phyloP scores from a whole-genome alignment of 2,329 filamentous ascomycete genomes.

The Hirsutella rhossiliensis region DNA sequence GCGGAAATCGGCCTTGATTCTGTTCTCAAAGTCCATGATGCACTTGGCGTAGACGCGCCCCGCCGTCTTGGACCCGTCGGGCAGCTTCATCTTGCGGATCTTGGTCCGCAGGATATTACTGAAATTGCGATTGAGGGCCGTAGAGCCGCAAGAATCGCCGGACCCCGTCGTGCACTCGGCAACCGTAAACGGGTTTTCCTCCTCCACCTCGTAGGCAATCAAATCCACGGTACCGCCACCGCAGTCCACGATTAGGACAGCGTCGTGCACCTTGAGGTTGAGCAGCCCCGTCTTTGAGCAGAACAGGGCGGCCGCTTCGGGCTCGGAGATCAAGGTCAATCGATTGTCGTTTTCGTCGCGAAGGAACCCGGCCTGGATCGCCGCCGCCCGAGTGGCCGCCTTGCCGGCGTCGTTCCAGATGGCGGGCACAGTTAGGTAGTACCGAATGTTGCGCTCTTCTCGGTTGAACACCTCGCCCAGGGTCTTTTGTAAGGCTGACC shows the following conservation, averaged over 20 bases:
- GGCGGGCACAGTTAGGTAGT: conserved; percentile 96
- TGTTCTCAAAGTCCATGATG: conserved; percentile 99
- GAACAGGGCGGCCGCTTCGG: conserved; percentile 93
- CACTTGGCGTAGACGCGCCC: conserved; percentile 97
- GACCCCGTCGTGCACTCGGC: conserved; percentile 95
- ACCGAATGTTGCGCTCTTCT: conserved; percentile 95
- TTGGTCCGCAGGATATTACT: conserved; percentile 96
- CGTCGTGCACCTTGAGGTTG: conserved; percentile 95
- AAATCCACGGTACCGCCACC: conserved; percentile 97
- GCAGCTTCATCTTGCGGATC: conserved; percentile 98
- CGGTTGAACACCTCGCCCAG: conserved; percentile 95
- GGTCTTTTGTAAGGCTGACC: conserved; percentile 89
- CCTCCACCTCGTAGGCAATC: conserved; percentile 97
- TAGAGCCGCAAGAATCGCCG: conserved; percentile 96
- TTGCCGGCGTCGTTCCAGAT: conserved; percentile 99
- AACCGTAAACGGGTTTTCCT: conserved; percentile 93
- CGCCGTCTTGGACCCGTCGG: conserved; percentile 93
- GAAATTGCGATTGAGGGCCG: conserved; percentile 93
- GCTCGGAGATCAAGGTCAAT: conserved; percentile 87
- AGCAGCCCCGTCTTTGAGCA: conserved; percentile 93
- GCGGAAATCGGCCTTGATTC: conserved; percentile 98
- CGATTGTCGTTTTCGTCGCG: conserved; percentile 97
- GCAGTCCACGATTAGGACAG: conserved; percentile 96
- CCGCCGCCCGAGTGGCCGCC: conserved; percentile 87
- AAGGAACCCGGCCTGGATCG: conserved; percentile 92